Evolutionary conservation across 176 grass and related monocot genomes (phyloP).

Genomic region (maize (Zea mays)): DNA sequence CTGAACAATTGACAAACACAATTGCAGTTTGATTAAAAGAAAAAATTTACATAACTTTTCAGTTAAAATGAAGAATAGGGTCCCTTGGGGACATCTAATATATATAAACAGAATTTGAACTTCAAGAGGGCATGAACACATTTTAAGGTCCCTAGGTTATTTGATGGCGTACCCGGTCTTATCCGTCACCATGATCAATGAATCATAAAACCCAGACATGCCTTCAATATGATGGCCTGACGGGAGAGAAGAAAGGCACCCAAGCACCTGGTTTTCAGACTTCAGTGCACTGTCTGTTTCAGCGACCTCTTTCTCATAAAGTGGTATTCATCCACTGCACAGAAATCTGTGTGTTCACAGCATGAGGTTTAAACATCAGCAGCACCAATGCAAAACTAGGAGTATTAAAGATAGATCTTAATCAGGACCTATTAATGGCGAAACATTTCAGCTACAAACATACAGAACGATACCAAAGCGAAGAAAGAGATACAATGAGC

Average conservation of each 20-base stretch:
- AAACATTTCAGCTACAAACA: neutral
- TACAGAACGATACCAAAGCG: neutral
- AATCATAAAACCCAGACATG: neutral
- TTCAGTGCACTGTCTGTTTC: neutral
- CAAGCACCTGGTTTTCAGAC: neutral
- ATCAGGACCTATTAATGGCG: neutral
- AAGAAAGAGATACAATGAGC: neutral
- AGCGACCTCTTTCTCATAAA: neutral
- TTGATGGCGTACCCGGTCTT: constrained; percentile 4
- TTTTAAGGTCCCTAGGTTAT: neutral
- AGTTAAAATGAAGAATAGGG: no score
- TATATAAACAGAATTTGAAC: neutral
- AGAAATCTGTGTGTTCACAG: constrained; percentile 10
- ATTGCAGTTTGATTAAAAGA: neutral
- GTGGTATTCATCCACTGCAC: neutral
- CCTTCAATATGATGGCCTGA: neutral
- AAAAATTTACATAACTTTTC: neutral
- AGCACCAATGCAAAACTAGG: neutral
- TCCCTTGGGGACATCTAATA: neutral
- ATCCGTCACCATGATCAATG: constrained; percentile 7
- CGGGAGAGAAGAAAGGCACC: neutral
- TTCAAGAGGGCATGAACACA: neutral
- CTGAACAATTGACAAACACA: neutral
- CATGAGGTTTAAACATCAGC: neutral
- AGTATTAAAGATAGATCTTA: neutral